Evolutionary conservation across 1,139 yeast species (phyloP), one percentile per base, ranked within the genome.

Genomic region (Protomyces gravidus): DNA sequence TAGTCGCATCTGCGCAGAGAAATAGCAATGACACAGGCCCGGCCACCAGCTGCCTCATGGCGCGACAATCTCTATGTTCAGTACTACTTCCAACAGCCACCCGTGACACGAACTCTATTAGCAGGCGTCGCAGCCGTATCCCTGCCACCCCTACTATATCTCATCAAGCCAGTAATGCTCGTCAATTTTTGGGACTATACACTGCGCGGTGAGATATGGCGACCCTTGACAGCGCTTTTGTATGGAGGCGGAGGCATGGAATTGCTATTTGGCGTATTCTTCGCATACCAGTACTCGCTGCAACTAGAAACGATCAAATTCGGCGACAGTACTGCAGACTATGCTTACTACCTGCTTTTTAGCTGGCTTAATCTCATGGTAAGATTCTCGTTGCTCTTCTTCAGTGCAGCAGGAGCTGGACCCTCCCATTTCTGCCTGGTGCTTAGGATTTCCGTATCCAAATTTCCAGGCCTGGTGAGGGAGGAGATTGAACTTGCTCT

Each of bases 201-300:
- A 3, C 30, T 69, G 13, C 60, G 56, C 13, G 63, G 63, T 1
- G 72, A 71, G 46, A 21, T 71, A 52, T 71, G 74, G 74, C 64
- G 74, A 30, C 72, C 71, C 5, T 71, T 71, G 42, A 68, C 74
- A 15, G 70, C 73, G 3, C 70, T 71, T 61, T 63, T 71, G 25
- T 62, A 68, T 25, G 67, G 69, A 27, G 45, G 65, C 13, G 69
- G 68, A 21, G 67, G 62, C 15, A 60, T 67, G 72, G 69, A 66
- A 60, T 72, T 68, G 40, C 27, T 47, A 26, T 52, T 60, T 42
- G 53, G 59, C 9, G 45, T 61, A 50, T 45, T 52, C 48, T 56
- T 62, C 70, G 72, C 71, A 45, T 72, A 72, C 63, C 67, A 66
- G 6, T 68, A 70, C 61, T 66, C 73, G 49, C 62, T 65, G 49